phyloP scores from a whole-genome alignment of 768 basidiomycete species.

The Rhizopogon vesiculosus region DNA sequence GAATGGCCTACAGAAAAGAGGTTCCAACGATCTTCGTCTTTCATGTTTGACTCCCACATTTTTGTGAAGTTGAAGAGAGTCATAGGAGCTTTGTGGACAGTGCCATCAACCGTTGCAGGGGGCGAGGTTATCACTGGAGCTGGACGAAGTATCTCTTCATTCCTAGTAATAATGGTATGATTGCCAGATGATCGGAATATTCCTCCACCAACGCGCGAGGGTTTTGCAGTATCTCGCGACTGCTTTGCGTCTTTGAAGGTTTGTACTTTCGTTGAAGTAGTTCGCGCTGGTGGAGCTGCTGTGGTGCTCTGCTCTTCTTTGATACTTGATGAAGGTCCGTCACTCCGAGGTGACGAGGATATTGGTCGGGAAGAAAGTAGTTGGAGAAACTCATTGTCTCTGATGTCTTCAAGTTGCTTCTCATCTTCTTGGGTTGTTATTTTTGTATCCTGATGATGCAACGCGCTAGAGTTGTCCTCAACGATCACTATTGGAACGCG shows the following conservation, averaged over 20 bases:
- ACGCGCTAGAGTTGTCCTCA: slow-evolving; percentile 21
- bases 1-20: slow-evolving; percentile 50
- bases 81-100: slow-evolving; percentile 25
- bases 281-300: background rate
- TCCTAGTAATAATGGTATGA: slow-evolving; percentile 48
- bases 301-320: slow-evolving; percentile 9
- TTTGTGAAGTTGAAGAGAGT: slow-evolving; percentile 62
- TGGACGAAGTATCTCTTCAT: slow-evolving; percentile 8
- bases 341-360: background rate
- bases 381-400: slow-evolving; percentile 26
- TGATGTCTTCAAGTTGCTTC: slow-evolving; percentile 3
- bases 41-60: slow-evolving; percentile 45
- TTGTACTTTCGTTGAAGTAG: slow-evolving; percentile 12
- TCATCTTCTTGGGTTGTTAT: slow-evolving; percentile 1
- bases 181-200: slow-evolving; percentile 66
- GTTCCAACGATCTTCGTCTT: slow-evolving; percentile 46
- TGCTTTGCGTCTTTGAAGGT: slow-evolving; percentile 60
- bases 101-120: slow-evolving; percentile 1
- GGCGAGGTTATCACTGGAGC: background rate
- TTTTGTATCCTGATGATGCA: slow-evolving; percentile 5
- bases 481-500: slow-evolving; percentile 63
- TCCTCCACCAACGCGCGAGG: slow-evolving; percentile 57
- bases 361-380: slow-evolving; percentile 34
- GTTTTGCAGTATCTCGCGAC: slow-evolving; percentile 41
- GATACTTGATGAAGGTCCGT: slow-evolving; percentile 9